Conservation (phyloP, 306 rosid species). For the Neltuma alba region DNA sequence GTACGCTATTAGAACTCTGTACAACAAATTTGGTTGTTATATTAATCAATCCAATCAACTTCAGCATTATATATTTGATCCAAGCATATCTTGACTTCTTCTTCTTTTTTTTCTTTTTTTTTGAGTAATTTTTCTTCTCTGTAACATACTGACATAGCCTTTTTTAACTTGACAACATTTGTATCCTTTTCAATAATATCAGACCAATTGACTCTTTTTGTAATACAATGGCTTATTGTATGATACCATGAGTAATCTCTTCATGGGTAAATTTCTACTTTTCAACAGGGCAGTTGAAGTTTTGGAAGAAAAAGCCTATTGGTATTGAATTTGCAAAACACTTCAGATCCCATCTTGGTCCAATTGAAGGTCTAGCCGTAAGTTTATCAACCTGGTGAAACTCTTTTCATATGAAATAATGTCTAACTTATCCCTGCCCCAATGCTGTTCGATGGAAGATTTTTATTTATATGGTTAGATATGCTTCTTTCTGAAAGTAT, state of each 20-base stretch:
- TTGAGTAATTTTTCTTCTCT: not conserved
- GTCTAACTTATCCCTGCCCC: constrained; percentile 32
- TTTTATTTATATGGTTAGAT: not conserved
- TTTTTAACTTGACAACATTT: not conserved
- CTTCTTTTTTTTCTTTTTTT: too few relatives aligned
- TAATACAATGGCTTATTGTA: not conserved
- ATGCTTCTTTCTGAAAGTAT: constrained; percentile 5
- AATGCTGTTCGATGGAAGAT: constrained; percentile 10
- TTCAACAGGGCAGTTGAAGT: constrained; percentile 84
- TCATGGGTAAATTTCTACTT: constrained; percentile 24
- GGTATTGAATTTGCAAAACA: constrained; percentile 98
- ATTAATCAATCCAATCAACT: constrained; percentile 15
- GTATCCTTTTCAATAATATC: constrained; percentile 11
- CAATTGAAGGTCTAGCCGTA: constrained; percentile 94
- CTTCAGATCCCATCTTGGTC: constrained; percentile 95
- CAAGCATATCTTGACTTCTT: not conserved
- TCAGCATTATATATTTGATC: not conserved
- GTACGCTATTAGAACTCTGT: not conserved
- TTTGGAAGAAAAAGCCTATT: constrained; percentile 92
- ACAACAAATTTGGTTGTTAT: not conserved
- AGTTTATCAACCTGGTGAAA: constrained; percentile 44
- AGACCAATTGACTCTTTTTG: constrained; percentile 15
- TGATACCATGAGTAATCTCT: constrained; percentile 3
- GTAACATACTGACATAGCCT: not conserved
- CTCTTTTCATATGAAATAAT: constrained; percentile 18